A percentile compares a stretch with the other conserved stretches of the same genome.
Conservation (phyloP, 2,329 filamentous ascomycete genomes). For the Penicillium sp. region DNA sequence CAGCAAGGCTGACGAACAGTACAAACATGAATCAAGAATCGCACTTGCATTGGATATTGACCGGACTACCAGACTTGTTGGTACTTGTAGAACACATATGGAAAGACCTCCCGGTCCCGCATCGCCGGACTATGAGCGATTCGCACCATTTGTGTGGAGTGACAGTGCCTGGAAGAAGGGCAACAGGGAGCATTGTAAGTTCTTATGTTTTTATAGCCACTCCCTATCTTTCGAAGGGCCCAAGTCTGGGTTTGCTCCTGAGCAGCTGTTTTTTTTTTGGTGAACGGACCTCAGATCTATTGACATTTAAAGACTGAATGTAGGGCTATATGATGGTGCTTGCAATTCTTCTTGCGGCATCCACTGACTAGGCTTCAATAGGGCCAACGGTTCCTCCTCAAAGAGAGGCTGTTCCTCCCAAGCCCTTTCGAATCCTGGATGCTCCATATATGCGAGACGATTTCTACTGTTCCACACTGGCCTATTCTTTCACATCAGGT, state of each 20-base stretch:
- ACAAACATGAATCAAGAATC: constrained; percentile 71
- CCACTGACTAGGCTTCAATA: constrained; percentile 21
- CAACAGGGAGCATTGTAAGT: constrained; percentile 37
- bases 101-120: constrained; percentile 25
- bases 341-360: background rate
- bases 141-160: constrained; percentile 40
- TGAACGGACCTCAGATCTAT: background rate
- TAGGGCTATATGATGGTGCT: background rate
- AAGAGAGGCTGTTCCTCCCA: constrained; percentile 59
- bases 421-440: constrained; percentile 85
- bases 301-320: background rate
- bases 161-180: constrained; percentile 40
- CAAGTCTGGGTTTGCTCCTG: background rate
- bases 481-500: constrained; percentile 73
- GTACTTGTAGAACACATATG: constrained; percentile 43
- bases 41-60: constrained; percentile 82
- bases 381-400: constrained; percentile 22
- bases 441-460: constrained; percentile 88
- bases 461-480: constrained; percentile 89
- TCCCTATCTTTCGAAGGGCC: background rate
- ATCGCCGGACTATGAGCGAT: constrained; percentile 30
- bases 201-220: background rate
- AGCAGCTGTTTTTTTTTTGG: background rate
- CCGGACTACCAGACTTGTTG: constrained; percentile 65
- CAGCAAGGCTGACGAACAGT: constrained; percentile 60